Conservation (phyloP, 2,329 filamentous ascomycete genomes). For the Ceratocystis papillata region DNA sequence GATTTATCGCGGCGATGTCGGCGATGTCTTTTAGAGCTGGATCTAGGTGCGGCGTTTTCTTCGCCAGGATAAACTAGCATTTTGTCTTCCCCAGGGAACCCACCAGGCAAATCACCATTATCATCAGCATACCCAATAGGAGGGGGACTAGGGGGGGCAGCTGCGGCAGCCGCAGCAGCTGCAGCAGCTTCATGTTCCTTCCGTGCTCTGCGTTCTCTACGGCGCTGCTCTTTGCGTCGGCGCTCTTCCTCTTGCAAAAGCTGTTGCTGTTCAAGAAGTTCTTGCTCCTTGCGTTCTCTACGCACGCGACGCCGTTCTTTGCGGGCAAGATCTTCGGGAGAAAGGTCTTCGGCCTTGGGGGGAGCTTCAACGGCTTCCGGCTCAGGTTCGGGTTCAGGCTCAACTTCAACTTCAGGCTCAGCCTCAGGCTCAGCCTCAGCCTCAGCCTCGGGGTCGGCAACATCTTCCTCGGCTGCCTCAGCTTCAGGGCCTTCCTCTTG, state of each 20-base stretch:
- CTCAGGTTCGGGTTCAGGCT: slow-evolving; percentile 10
- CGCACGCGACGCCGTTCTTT: slow-evolving; percentile 23
- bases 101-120: slow-evolving; percentile 41
- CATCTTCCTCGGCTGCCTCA: background rate
- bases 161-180: background rate
- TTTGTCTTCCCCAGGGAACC: slow-evolving; percentile 45
- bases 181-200: slow-evolving; percentile 9
- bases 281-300: slow-evolving; percentile 19
- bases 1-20: slow-evolving; percentile 20
- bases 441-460: slow-evolving; percentile 3
- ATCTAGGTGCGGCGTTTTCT: slow-evolving; percentile 33
- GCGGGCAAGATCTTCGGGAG: slow-evolving; percentile 17
- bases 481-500: slow-evolving; percentile 30
- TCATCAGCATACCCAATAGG: slow-evolving; percentile 20
- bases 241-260: slow-evolving; percentile 16
- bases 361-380: slow-evolving; percentile 7
- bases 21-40: slow-evolving; percentile 12
- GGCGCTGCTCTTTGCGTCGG: slow-evolving; percentile 15
- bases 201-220: slow-evolving; percentile 15
- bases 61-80: slow-evolving; percentile 24
- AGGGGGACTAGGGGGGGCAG: slow-evolving; percentile 15
- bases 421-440: slow-evolving; percentile 9
- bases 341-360: background rate
- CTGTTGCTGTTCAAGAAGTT: slow-evolving; percentile 18
- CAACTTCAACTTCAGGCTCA: slow-evolving; percentile 9